Base-by-base conservation (phyloP, 345 rosid species). In the Luvunga scandens region DNA sequence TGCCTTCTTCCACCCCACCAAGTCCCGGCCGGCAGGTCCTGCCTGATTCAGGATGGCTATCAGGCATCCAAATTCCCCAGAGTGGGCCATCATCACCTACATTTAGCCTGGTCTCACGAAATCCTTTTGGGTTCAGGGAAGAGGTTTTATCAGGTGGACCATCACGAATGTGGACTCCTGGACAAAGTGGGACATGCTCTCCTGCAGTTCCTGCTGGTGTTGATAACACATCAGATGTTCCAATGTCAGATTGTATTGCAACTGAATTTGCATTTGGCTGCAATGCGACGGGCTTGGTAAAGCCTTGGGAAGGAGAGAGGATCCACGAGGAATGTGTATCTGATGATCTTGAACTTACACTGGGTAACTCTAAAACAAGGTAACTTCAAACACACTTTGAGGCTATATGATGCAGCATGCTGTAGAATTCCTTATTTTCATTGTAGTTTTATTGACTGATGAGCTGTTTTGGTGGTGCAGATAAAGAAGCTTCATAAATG, bases 251-350 rank as follows among this genome's bases (percentile, higher is more conserved):
- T 71, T 85, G 86, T 25, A 88, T 91, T 78, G 90, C 98, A 22
- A 85, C 91, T 45, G 99, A 96, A 87, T 96, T 96, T 86, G 99
- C 98, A 5, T 96, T 96, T 79, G 97, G 98, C 31, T 82, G 95
- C 73, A 86, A 89, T 21, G 65, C 80, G 10, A 72, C 83, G 16
- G 97, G 98, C 69, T 75, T 96, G 65, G 98, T 96, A 75, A 96
- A 96, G 85, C 95, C 99, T 27, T 96, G 99, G 99, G 98, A 96
- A 90, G 99, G 99, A 65, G 99, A 96, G 85, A 90, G 96, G 83
- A 96, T 96, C 68, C 99, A 96, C 38, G 99, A 93, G 76, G 99
- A 90, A 83, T 93, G 89, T 71, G 92, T 88, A 71, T 86, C 95
- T 1, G 98, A 96, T 82, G 99, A 96, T 88, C 97, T 96, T 63